Evolutionary conservation across 164 flowering plant species (phyloP).

Genomic region (Aristolochia californica): DNA sequence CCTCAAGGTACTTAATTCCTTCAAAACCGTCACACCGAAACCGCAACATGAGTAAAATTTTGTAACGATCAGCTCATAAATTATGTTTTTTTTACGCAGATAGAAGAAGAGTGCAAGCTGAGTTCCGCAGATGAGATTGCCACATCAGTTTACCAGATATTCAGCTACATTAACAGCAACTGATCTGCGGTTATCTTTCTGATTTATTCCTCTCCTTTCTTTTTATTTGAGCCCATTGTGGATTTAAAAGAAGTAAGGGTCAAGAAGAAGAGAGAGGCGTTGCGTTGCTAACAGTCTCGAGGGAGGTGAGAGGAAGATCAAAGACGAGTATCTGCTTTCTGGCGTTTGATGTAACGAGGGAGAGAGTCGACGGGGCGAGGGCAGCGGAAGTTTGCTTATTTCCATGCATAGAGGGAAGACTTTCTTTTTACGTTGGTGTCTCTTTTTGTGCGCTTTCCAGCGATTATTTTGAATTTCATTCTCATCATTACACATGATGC

Average conservation of each 20-base stretch:
- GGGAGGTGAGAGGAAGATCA: no score
- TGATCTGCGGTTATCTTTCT: not conserved
- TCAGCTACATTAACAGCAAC: conserved; percentile 13
- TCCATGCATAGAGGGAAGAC: conserved; percentile 6
- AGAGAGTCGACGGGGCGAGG: not conserved
- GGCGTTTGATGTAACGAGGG: not conserved
- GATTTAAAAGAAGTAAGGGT: not conserved
- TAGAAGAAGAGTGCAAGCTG: conserved; percentile 51
- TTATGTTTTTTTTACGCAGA: conserved; percentile 20
- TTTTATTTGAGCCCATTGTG: not conserved
- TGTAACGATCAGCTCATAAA: not conserved
- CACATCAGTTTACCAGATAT: conserved; percentile 43
- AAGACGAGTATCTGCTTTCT: no score
- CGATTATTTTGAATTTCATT: not conserved
- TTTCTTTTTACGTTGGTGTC: no score
- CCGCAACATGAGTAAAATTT: not conserved
- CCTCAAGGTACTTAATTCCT: conserved; percentile 26
- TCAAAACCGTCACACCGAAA: not conserved
- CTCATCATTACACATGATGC: conserved; percentile 7
- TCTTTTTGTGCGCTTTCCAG: not conserved
- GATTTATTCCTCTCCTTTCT: no score
- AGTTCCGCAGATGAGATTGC: conserved; percentile 50
- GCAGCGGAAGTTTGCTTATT: not conserved
- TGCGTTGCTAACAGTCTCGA: no score
- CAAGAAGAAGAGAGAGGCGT: not conserved